phyloP scores from a whole-genome alignment of 495 filamentous ascomycete genomes.

The Pyronema domesticum region DNA sequence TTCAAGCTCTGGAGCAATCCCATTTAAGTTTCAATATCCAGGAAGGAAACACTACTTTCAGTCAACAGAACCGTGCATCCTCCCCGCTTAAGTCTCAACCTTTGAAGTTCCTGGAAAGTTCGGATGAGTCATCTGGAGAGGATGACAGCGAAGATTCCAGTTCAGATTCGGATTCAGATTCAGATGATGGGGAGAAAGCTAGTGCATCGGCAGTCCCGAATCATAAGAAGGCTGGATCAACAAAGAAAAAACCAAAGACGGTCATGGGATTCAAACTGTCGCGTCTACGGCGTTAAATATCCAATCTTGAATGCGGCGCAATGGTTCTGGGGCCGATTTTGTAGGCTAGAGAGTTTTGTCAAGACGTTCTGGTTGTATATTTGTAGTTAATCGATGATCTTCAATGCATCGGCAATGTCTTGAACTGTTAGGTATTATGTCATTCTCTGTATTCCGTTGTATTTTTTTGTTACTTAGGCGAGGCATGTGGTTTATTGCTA shows the following conservation, averaged over 20 bases:
- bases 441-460: not conserved
- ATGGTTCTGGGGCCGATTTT: not conserved
- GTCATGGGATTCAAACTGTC: not conserved
- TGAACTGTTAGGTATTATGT: not conserved
- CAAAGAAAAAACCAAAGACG: not conserved
- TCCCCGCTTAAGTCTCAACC: too few relatives aligned
- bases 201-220: not conserved
- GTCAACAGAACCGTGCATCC: not conserved
- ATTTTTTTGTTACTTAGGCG: too few relatives aligned
- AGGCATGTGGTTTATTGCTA: too few relatives aligned
- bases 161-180: not conserved
- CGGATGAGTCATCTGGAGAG: not conserved
- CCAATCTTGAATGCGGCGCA: not conserved
- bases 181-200: not conserved
- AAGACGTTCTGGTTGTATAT: not conserved
- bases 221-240: not conserved
- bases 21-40: not conserved
- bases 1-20: not conserved
- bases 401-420: too few relatives aligned
- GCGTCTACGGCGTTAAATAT: too few relatives aligned
- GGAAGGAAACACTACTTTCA: not conserved
- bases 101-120: too few relatives aligned
- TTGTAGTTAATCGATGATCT: too few relatives aligned
- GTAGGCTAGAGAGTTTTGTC: not conserved
- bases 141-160: not conserved